Evolutionary conservation across 805 yeast species (phyloP), one percentile per base, ranked within the genome.

Genomic region (Yarrowia keelungensis): DNA sequence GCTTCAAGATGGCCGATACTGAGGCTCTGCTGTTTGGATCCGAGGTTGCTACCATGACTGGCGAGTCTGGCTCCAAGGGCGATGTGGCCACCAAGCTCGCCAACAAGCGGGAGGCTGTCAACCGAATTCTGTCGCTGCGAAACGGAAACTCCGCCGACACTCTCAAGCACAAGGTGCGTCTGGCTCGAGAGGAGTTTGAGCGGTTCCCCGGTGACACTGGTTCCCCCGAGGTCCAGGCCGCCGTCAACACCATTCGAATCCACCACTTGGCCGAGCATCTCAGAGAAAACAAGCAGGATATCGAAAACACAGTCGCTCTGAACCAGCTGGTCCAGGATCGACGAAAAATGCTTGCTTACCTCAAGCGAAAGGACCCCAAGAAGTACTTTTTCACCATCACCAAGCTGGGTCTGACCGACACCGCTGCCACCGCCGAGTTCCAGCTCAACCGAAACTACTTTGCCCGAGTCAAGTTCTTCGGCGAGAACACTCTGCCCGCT

Each of bases 161-260:
- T 69, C 81, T 83, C 74, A 85, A 86, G 72, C 76, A 85, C 72
- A 89, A 91, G 38, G 81, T 86, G 1, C 79, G 79, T 56, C 77
- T 89, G 56, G 97, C 98, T 0, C 83, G 86, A 64, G 80, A 84
- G 73, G 98, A 94, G 79, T 93, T 94, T 78, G 87, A 86, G 73
- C 84, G 97, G 74, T 83, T 84, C 71, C 92, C 88, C 56, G 97
- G 97, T 67, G 98, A 95, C 77, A 91, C 97, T 0, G 98, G 97
- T 2, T 91, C 97, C 1, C 87, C 97, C 67, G 98, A 94, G 79
- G 97, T 93, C 35, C 98, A 93, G 79, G 97, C 98, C 1, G 98
- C 98, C 2, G 84, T 91, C 36, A 80, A 89, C 80, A 92, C 98
- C 0, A 88, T 91, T 61, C 86, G 86, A 74, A 91, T 95, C 73